These are phyloP conservation scores for Intubia oerlemansii DNA, from an alignment of 2,329 filamentous ascomycete genomes.

Conservation along the genomic window DNA sequence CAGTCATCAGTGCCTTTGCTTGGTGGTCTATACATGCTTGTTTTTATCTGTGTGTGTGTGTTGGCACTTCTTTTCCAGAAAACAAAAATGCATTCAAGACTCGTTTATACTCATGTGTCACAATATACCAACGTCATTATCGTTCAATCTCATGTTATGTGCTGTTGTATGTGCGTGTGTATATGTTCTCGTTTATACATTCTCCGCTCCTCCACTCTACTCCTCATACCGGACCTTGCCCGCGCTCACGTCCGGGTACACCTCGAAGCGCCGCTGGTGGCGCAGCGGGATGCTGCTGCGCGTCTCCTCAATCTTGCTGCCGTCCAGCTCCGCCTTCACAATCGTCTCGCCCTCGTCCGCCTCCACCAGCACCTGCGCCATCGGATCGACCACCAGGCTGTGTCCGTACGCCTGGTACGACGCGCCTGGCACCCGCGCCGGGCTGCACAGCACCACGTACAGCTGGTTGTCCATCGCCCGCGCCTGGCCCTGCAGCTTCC, in stretches of 20 bases:
- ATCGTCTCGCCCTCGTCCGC: constrained; percentile 60
- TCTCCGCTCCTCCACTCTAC: background rate
- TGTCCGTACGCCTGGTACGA: constrained; percentile 85
- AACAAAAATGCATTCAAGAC: no score
- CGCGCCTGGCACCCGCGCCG: constrained; percentile 57
- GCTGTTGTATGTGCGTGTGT: background rate
- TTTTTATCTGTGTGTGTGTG: no score
- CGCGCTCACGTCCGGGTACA: constrained; percentile 75
- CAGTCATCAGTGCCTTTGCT: background rate
- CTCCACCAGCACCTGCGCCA: constrained; percentile 62
- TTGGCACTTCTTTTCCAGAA: no score
- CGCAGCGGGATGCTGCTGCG: constrained; percentile 70
- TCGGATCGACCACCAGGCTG: constrained; percentile 70
- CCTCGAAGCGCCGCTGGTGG: constrained; percentile 75
- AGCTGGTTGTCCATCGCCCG: constrained; percentile 65
- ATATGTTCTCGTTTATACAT: background rate
- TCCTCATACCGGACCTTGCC: constrained; percentile 23
- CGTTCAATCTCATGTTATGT: background rate
- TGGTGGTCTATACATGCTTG: no score
- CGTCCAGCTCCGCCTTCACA: constrained; percentile 49
- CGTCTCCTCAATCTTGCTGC: constrained; percentile 47
- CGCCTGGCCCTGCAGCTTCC: constrained; percentile 61
- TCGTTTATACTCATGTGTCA: no score
- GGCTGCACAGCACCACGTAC: constrained; percentile 84
- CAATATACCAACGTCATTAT: no score